Evolutionary conservation across 2,329 filamentous ascomycete genomes (phyloP), one percentile per base, ranked within the genome.

Genomic region (Cladosporium sp.): DNA sequence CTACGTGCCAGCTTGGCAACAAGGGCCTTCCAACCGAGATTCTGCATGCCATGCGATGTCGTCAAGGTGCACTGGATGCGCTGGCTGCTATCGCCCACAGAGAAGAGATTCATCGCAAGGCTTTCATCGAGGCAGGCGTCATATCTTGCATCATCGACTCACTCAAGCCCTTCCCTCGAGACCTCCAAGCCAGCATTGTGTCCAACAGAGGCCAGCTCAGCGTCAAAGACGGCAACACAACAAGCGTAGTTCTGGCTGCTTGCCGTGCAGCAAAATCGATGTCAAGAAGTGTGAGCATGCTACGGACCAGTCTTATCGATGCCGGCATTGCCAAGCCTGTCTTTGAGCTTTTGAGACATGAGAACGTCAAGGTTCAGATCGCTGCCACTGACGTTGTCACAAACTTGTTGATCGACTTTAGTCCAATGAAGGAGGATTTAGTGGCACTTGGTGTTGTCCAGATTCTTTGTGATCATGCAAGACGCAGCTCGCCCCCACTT

Each of bases 241-340:
- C 87, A 8, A 81, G 87, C 3, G 93, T 97, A 26, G 83, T 98
- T 26, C 85, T 96, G 64, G 93, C 93, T 24, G 94, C 92, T 1
- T 97, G 93, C 75, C 89, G 92, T 74, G 88, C 91, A 30, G 86
- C 93, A 32, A 86, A 92, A 68, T 91, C 93, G 76, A 82, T 98
- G 58, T 92, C 92, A 2, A 87, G 95, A 51, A 97, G 93, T 1
- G 90, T 97, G 26, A 91, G 87, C 75, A 89, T 94, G 52, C 80
- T 98, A 21, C 84, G 95, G 59, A 98, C 95, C 3, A 91, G 90
- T 60, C 81, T 99, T 57, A 92, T 97, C 66, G 95, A 99, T 78
- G 88, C 92, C 67, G 90, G 89, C 6, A 89, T 97, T 60, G 90
- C 91, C 1, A 85, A 88, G 70, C 93, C 93, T 3, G 81, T 97